Evolutionary conservation across 2,329 filamentous ascomycete species (phyloP), one percentile per base, ranked within the genome.

Genomic region (Fusarium buxicola): DNA sequence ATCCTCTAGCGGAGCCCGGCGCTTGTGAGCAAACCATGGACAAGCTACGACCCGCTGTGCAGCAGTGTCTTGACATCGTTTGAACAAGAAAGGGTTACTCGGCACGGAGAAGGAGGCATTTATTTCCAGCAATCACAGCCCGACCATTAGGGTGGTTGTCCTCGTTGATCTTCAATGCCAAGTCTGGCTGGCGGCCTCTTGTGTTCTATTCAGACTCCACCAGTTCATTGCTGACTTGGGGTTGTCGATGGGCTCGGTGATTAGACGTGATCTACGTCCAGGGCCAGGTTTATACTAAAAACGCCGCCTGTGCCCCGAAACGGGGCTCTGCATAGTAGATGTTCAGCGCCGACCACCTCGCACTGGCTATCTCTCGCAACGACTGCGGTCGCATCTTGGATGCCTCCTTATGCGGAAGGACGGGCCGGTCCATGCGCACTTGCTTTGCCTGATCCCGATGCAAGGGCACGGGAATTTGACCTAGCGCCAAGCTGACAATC

Each of bases 1-100:
- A 49, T 25, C 36, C 12, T 31, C 45, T 68, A 68, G 65, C 47
- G 62, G 46, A 56, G 21, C 48, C 48, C 48, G 36, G 32, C 30
- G 43, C 46, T 48, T 32, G 27, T 36, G 34, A 34, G 32, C 8
- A 27, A 51, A 61, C 27, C 39, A 40, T 36, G 36, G 31, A 11
- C 40, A 54, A 62, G 51, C 43, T 60, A 58, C 51, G 45, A 58
- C 45, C 47, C 55, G 18, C 49, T 27, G n/a, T 34, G 25, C 32
- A 51, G 13, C 11, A 47, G 31, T 47, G 53, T 31, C 38, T 43
- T 44, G 34, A 32, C n/a, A 58, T n/a, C n/a, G 9, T 16, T n/a
- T 43, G 16, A 11, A 46, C 31, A 27, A 38, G 15, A 47, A 30
- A 16, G 25, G 25, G 24, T 12, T 18, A 25, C 15, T 16, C 27